A percentile compares a stretch with the other conserved stretches of the same genome.
Conservation (phyloP, 2,329 filamentous ascomycete genomes). For the Paecilomyces variotii region DNA sequence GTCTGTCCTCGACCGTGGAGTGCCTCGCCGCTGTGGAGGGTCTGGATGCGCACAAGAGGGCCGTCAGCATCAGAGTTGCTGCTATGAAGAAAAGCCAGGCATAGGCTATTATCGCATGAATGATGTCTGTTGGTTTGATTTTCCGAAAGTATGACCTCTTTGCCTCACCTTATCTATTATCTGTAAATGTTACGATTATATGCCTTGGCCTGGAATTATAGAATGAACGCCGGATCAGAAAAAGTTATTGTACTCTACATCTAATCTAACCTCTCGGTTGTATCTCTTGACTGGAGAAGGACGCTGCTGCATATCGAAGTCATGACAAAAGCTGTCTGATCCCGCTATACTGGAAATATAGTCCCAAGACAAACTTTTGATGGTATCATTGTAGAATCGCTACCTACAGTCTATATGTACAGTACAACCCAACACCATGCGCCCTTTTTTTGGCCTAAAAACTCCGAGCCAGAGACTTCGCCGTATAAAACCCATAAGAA, state of each 20-base stretch:
- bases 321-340: no score
- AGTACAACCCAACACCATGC: neutral
- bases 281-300: neutral
- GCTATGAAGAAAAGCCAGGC: constrained; percentile 20
- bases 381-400: neutral
- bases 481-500: neutral
- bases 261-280: neutral
- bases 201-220: neutral
- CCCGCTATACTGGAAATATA: no score
- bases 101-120: neutral
- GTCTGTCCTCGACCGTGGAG: constrained; percentile 87
- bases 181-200: neutral
- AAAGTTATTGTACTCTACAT: neutral
- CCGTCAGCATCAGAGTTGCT: constrained; percentile 57
- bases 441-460: neutral
- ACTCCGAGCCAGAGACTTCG: neutral
- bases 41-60: constrained; percentile 80
- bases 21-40: constrained; percentile 90
- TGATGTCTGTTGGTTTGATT: neutral
- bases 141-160: neutral
- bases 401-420: neutral
- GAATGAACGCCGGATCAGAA: neutral
- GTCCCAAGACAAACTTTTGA: neutral
- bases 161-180: neutral
- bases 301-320: no score